Conservation (phyloP, 1,284 basidiomycete species). For the Dichomitus squalens region DNA sequence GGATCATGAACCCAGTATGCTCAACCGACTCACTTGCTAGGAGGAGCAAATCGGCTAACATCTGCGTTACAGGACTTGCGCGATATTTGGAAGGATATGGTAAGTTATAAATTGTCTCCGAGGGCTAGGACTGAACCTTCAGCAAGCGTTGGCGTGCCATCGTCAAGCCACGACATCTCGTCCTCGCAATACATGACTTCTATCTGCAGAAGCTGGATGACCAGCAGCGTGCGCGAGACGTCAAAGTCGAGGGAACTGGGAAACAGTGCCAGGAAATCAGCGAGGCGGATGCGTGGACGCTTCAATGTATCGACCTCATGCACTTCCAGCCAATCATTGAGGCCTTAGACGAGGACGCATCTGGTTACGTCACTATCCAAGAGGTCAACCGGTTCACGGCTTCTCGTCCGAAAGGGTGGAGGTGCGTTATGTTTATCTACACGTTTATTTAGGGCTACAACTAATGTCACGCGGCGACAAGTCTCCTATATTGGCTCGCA, state of each 20-base stretch:
- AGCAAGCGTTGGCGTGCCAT: slow-evolving; percentile 37
- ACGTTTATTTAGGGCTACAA: too few species aligned
- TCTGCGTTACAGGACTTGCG: slow-evolving; percentile 18
- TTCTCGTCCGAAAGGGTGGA: slow-evolving; percentile 28
- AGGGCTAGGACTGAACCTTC: background rate
- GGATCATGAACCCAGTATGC: slow-evolving; percentile 29
- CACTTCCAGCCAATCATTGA: slow-evolving; percentile 47
- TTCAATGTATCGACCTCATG: slow-evolving; percentile 42
- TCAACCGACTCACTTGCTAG: background rate
- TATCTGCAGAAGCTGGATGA: slow-evolving; percentile 31
- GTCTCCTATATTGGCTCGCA: slow-evolving; percentile 47
- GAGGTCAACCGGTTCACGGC: slow-evolving; percentile 48
- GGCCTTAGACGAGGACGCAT: slow-evolving; percentile 51
- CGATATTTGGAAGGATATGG: slow-evolving; percentile 35
- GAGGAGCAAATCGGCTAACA: background rate
- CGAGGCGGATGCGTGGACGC: slow-evolving; percentile 44
- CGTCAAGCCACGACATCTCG: slow-evolving; percentile 39
- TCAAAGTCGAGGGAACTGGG: slow-evolving; percentile 3
- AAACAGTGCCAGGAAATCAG: slow-evolving; percentile 26
- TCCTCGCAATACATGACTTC: slow-evolving; percentile 38
- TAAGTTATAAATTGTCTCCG: too few species aligned
- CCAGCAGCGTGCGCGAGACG: background rate
- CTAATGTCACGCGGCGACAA: slow-evolving; percentile 18
- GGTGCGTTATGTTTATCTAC: slow-evolving; percentile 27
- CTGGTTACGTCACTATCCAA: slow-evolving; percentile 48